A percentile compares a stretch with the other conserved stretches of the same genome.
These are phyloP conservation scores for Magnolia sinica DNA, from an alignment of 164 flowering plant species.

Conservation along the genomic window DNA sequence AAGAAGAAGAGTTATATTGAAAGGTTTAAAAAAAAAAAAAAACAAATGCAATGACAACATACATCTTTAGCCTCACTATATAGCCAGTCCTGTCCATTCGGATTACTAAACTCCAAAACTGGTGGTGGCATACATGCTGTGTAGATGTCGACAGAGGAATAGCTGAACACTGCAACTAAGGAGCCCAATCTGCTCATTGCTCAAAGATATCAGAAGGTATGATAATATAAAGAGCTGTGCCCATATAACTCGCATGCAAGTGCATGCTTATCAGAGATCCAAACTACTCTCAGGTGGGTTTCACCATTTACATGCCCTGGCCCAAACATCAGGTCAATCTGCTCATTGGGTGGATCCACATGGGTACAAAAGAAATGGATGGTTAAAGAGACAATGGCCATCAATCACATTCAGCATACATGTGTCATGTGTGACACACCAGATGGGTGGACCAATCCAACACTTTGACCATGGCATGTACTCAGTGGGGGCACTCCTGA, in stretches of 20 bases:
- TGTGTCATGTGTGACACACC: background rate
- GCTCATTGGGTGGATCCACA: background rate
- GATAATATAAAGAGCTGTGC: background rate
- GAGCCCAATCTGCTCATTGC: constrained; percentile 60
- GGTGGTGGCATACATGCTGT: constrained; percentile 64
- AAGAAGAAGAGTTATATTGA: background rate
- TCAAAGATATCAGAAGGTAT: constrained; percentile 8
- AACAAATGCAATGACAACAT: constrained; percentile 16
- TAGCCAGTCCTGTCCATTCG: constrained; percentile 45
- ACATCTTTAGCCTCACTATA: constrained; percentile 58
- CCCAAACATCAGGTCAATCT: background rate
- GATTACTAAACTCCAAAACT: constrained; percentile 51
- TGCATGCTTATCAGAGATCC: background rate
- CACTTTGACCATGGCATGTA: background rate
- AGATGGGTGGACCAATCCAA: background rate
- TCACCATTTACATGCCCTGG: background rate
- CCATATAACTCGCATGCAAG: background rate
- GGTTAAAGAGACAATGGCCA: background rate
- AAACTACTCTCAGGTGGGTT: background rate
- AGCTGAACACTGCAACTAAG: constrained; percentile 74
- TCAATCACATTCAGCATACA: background rate
- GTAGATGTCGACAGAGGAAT: constrained; percentile 59
- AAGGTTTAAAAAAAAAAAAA: background rate
- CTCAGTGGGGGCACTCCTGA: background rate
- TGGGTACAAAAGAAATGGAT: too few relatives aligned